Evolutionary conservation across 1,284 basidiomycete genomes (phyloP).

Genomic region (Fereydounia khargensis): DNA sequence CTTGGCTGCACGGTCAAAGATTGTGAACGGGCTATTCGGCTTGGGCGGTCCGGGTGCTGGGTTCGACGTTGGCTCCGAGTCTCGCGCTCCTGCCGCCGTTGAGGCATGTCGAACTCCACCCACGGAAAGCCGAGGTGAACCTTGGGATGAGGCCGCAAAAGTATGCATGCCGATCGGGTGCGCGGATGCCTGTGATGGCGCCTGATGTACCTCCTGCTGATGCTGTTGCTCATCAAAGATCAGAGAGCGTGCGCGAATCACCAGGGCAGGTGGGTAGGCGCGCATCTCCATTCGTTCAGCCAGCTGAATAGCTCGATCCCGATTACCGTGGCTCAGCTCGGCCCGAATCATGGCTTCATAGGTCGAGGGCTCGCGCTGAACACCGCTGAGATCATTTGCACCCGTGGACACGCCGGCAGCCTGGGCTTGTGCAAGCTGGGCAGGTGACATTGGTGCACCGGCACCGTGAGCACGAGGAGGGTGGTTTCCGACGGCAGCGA

Average conservation of each 20-base stretch:
- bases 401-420: background rate
- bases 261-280: constrained; percentile 59
- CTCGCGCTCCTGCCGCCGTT: constrained; percentile 17
- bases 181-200: background rate
- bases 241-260: constrained; percentile 41
- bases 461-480: constrained; percentile 60
- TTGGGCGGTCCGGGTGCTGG: constrained; percentile 44
- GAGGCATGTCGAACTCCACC: constrained; percentile 29
- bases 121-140: constrained; percentile 7
- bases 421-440: background rate
- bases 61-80: constrained; percentile 8
- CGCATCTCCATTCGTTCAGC: constrained; percentile 74
- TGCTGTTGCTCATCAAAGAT: constrained; percentile 11
- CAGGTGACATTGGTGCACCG: constrained; percentile 51
- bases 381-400: constrained; percentile 61
- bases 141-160: background rate
- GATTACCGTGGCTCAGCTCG: constrained; percentile 76
- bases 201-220: background rate
- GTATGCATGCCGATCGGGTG: background rate
- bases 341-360: constrained; percentile 94
- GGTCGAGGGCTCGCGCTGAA: constrained; percentile 83
- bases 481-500: constrained; percentile 87
- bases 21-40: constrained; percentile 47
- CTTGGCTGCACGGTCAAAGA: constrained; percentile 88
- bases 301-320: constrained; percentile 69